These are phyloP conservation scores for Glycyrrhiza uralensis DNA, from an alignment of 306 rosid genomes.

Conservation along the genomic window DNA sequence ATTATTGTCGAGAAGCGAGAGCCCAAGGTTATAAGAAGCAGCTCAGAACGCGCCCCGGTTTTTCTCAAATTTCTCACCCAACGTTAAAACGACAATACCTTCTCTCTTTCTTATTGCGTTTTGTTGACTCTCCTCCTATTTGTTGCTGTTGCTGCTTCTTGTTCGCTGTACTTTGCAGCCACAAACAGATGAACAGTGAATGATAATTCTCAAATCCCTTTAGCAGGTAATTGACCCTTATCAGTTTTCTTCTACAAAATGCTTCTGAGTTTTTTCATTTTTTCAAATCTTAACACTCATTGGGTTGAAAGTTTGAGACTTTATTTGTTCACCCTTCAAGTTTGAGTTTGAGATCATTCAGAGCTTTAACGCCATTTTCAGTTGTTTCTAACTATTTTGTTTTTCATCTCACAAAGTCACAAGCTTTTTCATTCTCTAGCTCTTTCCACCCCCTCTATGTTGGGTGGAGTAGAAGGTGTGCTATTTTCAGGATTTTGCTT, in stretches of 20 bases:
- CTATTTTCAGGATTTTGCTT: background rate
- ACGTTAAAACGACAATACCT: background rate
- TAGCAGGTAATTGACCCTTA: background rate
- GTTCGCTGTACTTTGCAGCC: background rate
- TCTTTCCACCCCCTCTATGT: background rate
- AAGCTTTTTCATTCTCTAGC: background rate
- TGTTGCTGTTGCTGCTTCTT: background rate
- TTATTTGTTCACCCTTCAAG: background rate
- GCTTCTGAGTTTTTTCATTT: background rate
- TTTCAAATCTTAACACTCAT: background rate
- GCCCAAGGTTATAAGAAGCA: slow-evolving; percentile 11
- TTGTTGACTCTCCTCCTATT: background rate
- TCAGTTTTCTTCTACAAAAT: background rate
- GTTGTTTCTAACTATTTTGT: background rate
- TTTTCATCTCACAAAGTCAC: background rate
- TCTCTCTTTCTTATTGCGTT: background rate
- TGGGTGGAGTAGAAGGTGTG: background rate
- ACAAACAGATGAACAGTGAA: background rate
- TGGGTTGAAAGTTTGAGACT: background rate
- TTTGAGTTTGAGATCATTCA: background rate
- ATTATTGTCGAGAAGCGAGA: background rate
- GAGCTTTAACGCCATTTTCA: background rate
- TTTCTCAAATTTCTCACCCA: background rate
- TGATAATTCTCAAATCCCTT: background rate
- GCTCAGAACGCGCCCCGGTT: background rate